Base-by-base conservation (phyloP, 768 basidiomycete species). In the Phylloporus sp. region DNA sequence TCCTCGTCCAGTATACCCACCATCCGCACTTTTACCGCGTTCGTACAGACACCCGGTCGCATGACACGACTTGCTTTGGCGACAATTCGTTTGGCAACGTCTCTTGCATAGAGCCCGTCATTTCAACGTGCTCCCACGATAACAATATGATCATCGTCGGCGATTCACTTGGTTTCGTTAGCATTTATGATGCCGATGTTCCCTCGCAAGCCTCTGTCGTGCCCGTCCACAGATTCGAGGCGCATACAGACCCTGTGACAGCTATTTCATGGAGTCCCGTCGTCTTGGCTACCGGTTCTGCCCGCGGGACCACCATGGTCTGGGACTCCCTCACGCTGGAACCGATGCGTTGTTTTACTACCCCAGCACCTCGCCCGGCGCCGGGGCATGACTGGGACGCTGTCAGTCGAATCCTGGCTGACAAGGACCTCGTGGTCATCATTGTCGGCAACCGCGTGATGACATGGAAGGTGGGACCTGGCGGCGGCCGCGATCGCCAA, bases 311-410 rank as follows among this genome's bases (percentile, higher is more conserved):
- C 6, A 73, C 81, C 3, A 70, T 66, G 15, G 70, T 85, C 13
- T 87, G 81, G 73, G 85, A 90, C 54, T 76, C 77, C 3, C 67
- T 88, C 52, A 83, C 79, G 0, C 73, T 88, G 26, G 72, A 72
- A 27, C 73, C 68, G 5, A 57, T 90, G 38, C 73, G 82, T 18
- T 69, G 71, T 21, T 81, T 89, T 54, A 50, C 71, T 0, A 71
- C 74, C 3, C 79, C 81, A 13, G 53, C 73, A 0, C 66, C 71
- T 21, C 68, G 70, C 22, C 53, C 52, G 14, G 45, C 57, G 6
- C 64, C 59, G 2, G 68, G 70, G 9, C 55, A 63, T 0, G 71
- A 69, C 15, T 59, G 65, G 57, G 73, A 74, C 49, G 57, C 58
- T 1, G 82, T 87, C 15, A 69, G 68, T 27, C 77, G 79, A 56